Evolutionary conservation across 202 grass and related monocot species (phyloP).

Genomic region (Thinopyrum obtusiflorum): DNA sequence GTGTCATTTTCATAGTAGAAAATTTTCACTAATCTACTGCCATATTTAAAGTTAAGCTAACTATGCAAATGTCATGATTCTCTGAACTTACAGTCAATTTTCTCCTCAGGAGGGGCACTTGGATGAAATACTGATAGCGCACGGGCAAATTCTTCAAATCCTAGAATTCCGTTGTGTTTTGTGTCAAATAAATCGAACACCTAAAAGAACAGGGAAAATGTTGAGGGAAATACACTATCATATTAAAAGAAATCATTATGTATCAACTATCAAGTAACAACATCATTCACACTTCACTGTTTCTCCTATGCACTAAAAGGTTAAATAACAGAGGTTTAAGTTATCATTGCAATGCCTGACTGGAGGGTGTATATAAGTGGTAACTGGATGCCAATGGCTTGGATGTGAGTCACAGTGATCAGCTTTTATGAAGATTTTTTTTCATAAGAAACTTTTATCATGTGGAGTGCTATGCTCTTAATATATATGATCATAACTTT

Average conservation of each 20-base stretch:
- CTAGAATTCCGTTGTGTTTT: constrained; percentile 86
- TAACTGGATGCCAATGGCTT: background rate
- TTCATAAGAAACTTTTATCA: background rate
- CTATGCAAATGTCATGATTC: background rate
- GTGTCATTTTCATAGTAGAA: background rate
- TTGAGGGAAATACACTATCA: background rate
- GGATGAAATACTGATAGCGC: constrained; percentile 97
- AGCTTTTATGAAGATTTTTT: background rate
- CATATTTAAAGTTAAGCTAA: background rate
- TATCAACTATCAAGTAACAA: background rate
- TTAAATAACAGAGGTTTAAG: background rate
- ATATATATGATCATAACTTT: background rate
- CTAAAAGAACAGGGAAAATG: constrained; percentile 46
- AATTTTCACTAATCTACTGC: background rate
- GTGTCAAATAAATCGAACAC: constrained; percentile 98
- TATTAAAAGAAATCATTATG: background rate
- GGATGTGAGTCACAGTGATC: background rate
- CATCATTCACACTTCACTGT: background rate
- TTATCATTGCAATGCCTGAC: background rate
- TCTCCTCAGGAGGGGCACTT: constrained; percentile 75
- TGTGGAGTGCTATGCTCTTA: background rate
- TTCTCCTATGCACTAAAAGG: background rate
- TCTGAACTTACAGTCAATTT: constrained; percentile 76
- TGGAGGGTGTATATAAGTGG: background rate
- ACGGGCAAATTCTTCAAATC: constrained; percentile 92